These are phyloP conservation scores for Dujonia santamariae DNA, from an alignment of 1,139 yeast species.

Conservation along the genomic window DNA sequence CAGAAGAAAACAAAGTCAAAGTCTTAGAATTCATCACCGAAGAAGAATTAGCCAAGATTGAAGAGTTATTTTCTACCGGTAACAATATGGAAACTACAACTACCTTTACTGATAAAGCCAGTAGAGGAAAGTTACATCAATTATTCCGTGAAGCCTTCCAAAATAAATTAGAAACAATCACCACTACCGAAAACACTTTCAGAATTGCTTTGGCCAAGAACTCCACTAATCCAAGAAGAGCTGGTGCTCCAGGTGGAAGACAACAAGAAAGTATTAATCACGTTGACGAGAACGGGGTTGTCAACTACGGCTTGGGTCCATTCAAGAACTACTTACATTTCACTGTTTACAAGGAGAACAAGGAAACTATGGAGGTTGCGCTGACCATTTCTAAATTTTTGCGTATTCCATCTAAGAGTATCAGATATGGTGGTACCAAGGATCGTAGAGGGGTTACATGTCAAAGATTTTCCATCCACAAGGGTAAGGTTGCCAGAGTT, in stretches of 20 bases:
- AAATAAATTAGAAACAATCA: constrained; percentile 73
- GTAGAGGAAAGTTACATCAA: constrained; percentile 75
- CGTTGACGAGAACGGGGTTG: constrained; percentile 44
- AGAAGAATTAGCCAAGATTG: constrained; percentile 55
- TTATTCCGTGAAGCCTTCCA: constrained; percentile 71
- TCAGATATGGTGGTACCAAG: constrained; percentile 91
- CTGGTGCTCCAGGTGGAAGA: constrained; percentile 22
- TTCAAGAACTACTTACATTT: constrained; percentile 70
- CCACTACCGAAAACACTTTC: constrained; percentile 66
- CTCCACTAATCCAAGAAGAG: constrained; percentile 20
- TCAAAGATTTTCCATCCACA: constrained; percentile 72
- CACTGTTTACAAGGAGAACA: constrained; percentile 86
- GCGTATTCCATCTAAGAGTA: constrained; percentile 63
- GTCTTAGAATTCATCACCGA: constrained; percentile 57
- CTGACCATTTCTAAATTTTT: constrained; percentile 68
- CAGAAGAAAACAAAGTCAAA: constrained; percentile 41
- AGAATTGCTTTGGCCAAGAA: constrained; percentile 43
- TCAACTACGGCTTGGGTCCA: constrained; percentile 65
- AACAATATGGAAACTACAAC: constrained; percentile 58
- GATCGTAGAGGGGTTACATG: constrained; percentile 96
- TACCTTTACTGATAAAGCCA: constrained; percentile 61
- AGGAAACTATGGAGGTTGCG: constrained; percentile 97
- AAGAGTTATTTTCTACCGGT: constrained; percentile 54
- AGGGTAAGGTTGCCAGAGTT: constrained; percentile 74
- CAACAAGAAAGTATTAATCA: constrained; percentile 45